phyloP scores from a whole-genome alignment of 345 rosid species.

The Camelina hispida region DNA sequence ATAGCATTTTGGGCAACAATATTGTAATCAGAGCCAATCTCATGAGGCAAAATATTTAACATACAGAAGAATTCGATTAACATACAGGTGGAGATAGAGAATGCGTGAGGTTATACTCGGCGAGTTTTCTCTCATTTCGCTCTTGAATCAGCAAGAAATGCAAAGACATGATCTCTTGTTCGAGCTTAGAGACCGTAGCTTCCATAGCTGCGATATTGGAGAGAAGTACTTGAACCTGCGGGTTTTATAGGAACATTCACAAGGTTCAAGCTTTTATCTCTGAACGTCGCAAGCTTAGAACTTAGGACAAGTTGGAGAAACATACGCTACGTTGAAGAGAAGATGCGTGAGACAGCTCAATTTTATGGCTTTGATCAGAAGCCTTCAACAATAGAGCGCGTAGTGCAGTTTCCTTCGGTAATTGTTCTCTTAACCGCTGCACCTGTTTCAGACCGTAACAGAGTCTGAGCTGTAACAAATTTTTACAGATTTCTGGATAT shows the following conservation, averaged over 20 bases:
- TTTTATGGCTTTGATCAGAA: slow-evolving; percentile 38
- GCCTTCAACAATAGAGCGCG: slow-evolving; percentile 36
- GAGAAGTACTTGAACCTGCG: slow-evolving; percentile 76
- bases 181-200: slow-evolving; percentile 68
- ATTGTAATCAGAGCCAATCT: slow-evolving; percentile 25
- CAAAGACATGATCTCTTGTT: slow-evolving; percentile 74
- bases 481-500: not conserved
- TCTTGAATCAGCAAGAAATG: slow-evolving; percentile 95
- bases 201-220: slow-evolving; percentile 64
- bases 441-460: slow-evolving; percentile 37
- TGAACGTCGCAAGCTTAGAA: not conserved
- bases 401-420: slow-evolving; percentile 37
- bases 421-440: slow-evolving; percentile 37
- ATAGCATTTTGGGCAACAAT: slow-evolving; percentile 33
- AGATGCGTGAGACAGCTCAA: slow-evolving; percentile 33
- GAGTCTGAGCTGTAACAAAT: slow-evolving; percentile 10
- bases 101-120: slow-evolving; percentile 68
- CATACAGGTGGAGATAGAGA: slow-evolving; percentile 55
- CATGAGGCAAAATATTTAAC: slow-evolving; percentile 3
- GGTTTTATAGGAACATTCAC: not conserved
- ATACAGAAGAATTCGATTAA: not conserved
- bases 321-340: slow-evolving; percentile 40
- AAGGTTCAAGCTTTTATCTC: not conserved
- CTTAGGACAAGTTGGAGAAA: not conserved
- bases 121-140: slow-evolving; percentile 83